Conservation (phyloP, 495 filamentous ascomycete genomes). For the Talaromyces proteolyticus region DNA sequence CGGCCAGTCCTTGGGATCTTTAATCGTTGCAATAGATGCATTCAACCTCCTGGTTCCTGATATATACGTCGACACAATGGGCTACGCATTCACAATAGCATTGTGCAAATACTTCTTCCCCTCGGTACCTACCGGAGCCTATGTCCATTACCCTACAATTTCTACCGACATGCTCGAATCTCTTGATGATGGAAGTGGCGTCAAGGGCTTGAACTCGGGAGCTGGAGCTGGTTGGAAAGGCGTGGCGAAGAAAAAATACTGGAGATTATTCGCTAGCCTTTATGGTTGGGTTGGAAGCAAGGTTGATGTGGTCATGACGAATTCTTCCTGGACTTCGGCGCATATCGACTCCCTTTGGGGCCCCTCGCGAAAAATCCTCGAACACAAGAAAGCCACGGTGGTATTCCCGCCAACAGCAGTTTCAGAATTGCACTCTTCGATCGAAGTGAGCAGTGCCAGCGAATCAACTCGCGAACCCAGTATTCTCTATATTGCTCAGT, state of each 20-base stretch:
- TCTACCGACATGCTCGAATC: constrained; percentile 95
- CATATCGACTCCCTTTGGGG: constrained; percentile 85
- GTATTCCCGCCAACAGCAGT: constrained; percentile 93
- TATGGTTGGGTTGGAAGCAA: constrained; percentile 77
- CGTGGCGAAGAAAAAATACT: constrained; percentile 68
- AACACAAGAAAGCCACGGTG: constrained; percentile 44
- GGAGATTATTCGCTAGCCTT: constrained; percentile 73
- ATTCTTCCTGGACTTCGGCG: constrained; percentile 85
- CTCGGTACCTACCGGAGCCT: constrained; percentile 77
- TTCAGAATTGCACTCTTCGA: constrained; percentile 63
- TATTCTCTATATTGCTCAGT: constrained; percentile 92
- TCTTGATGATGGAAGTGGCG: constrained; percentile 59
- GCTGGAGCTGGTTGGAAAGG: constrained; percentile 65
- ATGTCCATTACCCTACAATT: constrained; percentile 97
- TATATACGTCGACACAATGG: constrained; percentile 96
- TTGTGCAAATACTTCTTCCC: constrained; percentile 79
- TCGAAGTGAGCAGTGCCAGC: constrained; percentile 60
- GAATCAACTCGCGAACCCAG: constrained; percentile 61
- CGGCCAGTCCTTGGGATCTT: constrained; percentile 82
- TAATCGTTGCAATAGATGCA: constrained; percentile 87
- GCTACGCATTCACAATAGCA: constrained; percentile 86
- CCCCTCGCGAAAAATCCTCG: constrained; percentile 33
- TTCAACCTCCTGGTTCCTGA: constrained; percentile 88
- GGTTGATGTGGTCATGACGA: constrained; percentile 93
- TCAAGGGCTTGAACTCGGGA: constrained; percentile 78